These are phyloP conservation scores for Cercospora berteroae DNA, from an alignment of 2,329 filamentous ascomycete species.

Conservation along the genomic window DNA sequence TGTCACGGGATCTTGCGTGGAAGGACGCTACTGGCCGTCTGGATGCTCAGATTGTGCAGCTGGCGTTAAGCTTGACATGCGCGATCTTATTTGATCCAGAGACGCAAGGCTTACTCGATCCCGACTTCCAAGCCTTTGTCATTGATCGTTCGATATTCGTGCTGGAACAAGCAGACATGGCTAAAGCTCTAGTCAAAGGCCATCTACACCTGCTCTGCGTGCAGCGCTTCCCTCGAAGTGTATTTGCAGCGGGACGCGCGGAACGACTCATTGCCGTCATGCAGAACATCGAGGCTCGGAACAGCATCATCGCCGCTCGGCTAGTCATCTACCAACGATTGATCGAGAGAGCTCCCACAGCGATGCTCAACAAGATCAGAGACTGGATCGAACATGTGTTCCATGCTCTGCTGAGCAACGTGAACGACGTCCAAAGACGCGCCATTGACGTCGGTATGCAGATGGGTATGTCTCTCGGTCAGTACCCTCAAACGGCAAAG, in stretches of 20 bases:
- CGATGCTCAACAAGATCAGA: conserved; percentile 67
- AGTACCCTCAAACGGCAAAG: conserved; percentile 65
- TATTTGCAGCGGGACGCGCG: conserved; percentile 70
- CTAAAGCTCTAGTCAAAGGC: conserved; percentile 76
- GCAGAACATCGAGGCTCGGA: conserved; percentile 70
- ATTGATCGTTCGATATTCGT: conserved; percentile 75
- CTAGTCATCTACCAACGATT: conserved; percentile 77
- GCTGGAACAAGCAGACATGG: conserved; percentile 64
- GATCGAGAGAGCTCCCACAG: conserved; percentile 64
- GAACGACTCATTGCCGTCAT: conserved; percentile 69
- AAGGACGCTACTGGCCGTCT: conserved; percentile 49
- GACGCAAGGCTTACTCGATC: conserved; percentile 59
- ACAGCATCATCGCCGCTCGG: conserved; percentile 74
- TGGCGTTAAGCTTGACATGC: conserved; percentile 73
- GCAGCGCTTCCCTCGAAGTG: conserved; percentile 72
- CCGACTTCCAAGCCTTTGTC: conserved; percentile 77
- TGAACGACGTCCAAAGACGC: conserved; percentile 71
- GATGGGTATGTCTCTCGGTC: conserved; percentile 66
- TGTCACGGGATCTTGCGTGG: conserved; percentile 73
- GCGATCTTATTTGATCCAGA: conserved; percentile 72
- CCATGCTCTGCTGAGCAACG: conserved; percentile 72
- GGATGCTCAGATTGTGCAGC: conserved; percentile 70
- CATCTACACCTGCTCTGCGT: conserved; percentile 77
- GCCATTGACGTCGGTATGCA: conserved; percentile 74
- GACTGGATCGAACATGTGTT: conserved; percentile 84